These are phyloP conservation scores for Paralagenidium karlingii DNA, from an alignment of 352 stramenopile species.

Conservation along the genomic window DNA sequence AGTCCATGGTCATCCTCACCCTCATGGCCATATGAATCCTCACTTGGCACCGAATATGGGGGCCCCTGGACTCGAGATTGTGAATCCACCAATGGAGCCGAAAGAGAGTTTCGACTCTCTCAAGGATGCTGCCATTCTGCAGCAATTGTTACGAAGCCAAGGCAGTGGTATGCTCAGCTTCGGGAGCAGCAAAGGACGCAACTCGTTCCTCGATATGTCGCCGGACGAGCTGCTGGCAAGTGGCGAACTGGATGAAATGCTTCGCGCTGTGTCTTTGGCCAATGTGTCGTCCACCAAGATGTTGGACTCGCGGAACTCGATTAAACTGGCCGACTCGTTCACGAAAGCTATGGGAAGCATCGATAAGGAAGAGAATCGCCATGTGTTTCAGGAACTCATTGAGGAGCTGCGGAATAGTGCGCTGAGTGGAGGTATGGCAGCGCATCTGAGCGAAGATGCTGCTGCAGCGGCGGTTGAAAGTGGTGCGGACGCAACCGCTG, in stretches of 20 bases:
- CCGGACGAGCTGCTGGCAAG: slow-evolving; percentile 63
- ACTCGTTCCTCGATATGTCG: slow-evolving; percentile 60
- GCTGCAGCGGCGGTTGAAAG: slow-evolving; percentile 5
- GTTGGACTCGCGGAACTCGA: slow-evolving; percentile 35
- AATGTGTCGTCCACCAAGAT: slow-evolving; percentile 14
- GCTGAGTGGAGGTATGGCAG: no score
- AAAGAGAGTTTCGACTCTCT: slow-evolving; percentile 42
- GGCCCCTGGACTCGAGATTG: no score
- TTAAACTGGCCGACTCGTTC: slow-evolving; percentile 38
- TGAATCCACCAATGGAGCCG: slow-evolving; percentile 17
- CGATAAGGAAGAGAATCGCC: slow-evolving; percentile 43
- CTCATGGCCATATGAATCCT: no score
- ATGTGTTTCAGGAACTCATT: slow-evolving; percentile 57
- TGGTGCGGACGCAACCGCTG: slow-evolving; percentile 2
- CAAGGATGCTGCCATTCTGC: slow-evolving; percentile 51
- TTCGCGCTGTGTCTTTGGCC: slow-evolving; percentile 51
- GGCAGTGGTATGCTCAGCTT: slow-evolving; percentile 65
- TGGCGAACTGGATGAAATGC: slow-evolving; percentile 71
- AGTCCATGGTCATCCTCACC: no score
- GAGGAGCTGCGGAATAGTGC: slow-evolving; percentile 24
- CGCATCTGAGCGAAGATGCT: no score
- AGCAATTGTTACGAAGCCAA: slow-evolving; percentile 50
- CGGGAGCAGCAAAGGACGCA: slow-evolving; percentile 25
- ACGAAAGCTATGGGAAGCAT: slow-evolving; percentile 38
- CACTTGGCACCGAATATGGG: no score